Conservation (phyloP, 495 filamentous ascomycete genomes). For the Tuber borchii region DNA sequence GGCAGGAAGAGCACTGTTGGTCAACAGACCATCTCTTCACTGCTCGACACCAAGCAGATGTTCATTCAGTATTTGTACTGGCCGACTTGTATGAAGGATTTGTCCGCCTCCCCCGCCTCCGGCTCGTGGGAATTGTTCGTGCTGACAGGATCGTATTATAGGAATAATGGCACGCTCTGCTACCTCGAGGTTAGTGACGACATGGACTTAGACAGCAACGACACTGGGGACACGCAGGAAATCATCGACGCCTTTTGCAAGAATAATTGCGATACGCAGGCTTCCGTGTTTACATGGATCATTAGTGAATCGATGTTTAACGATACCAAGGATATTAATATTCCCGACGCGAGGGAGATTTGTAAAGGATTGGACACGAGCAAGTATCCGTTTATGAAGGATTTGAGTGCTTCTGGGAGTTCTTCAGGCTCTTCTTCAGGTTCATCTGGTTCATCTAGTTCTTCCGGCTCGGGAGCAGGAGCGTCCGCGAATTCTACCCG, state of each 20-base stretch:
- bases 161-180: conserved; percentile 8
- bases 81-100: conserved; percentile 15
- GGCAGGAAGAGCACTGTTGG: background rate
- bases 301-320: background rate
- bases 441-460: background rate
- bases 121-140: background rate
- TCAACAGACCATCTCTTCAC: background rate
- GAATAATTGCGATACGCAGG: conserved; percentile 11
- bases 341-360: conserved; percentile 6
- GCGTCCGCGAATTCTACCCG: background rate
- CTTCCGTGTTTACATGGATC: conserved; percentile 10
- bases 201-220: background rate
- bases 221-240: conserved; percentile 2
- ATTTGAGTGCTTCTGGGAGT: background rate
- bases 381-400: conserved; percentile 14
- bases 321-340: background rate
- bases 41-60: background rate
- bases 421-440: background rate
- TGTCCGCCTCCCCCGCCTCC: background rate
- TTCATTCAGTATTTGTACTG: conserved; percentile 12
- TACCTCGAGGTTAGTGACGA: background rate
- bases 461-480: background rate
- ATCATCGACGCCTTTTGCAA: conserved; percentile 9
- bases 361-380: conserved; percentile 18
- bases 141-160: background rate